Base-by-base conservation (phyloP, 495 filamentous ascomycete species). In the Podospora anserina region DNA sequence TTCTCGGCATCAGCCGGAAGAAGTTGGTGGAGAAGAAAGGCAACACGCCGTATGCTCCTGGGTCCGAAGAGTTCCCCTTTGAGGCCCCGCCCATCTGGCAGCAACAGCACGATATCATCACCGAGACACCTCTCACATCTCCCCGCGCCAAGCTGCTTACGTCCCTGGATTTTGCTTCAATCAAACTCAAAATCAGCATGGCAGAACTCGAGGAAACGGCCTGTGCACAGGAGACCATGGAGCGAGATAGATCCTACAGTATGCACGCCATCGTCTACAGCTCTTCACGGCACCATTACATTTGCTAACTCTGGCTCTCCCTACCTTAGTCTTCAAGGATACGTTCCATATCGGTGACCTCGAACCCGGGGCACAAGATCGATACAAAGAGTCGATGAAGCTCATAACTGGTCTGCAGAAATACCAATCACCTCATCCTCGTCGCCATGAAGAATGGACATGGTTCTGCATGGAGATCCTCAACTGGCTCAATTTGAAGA, bases 261-360 rank as follows among this genome's bases (percentile, higher is more conserved):
- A 71, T 5, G 54, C 54, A 71, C 5, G 54, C 54, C 5, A 15
- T 18, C 16, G 16, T 13, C 54, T 4, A 74, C 69, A 55, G 19
- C 55, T 72, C 34, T 70, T 30, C 7, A 0, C n/a, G 1, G 15
- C 7, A 19, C 61, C 62, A 30, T 32, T 3, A 65, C 57, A 27
- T 55, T 13, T 32, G 56, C 23, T 56, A 4, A 16, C 27, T 20
- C 20, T 27, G 23, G 3, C n/a, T 6, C 5, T 20, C 5, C 1
- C 32, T 9, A 16, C 5, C 23, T 23, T 63, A 83, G 82, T 78
- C 20, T 79, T 82, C 64, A 79, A 83, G 34, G 69, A 79, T 64
- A 71, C 72, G 49, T 84, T 80, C 72, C 82, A 83, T 62, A 69
- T 72, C 20, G 81, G 74, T 19, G 82, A 85, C 68, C 67, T 84